Base-by-base conservation (phyloP, 306 rosid genomes). In the Lupinus albus region DNA sequence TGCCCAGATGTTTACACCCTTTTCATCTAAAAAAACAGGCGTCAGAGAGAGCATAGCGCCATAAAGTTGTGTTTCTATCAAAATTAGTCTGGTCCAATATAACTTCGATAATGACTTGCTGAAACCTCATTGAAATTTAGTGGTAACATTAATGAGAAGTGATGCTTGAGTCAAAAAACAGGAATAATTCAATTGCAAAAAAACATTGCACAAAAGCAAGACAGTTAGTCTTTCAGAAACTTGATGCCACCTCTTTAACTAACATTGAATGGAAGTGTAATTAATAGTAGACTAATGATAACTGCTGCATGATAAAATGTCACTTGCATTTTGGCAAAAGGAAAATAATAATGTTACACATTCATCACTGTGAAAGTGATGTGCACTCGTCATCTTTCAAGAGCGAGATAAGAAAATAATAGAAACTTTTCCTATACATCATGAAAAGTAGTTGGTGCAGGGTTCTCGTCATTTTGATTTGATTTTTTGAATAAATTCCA, bases 171-270 rank as follows among this genome's bases (percentile, higher is more conserved):
- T 60, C 0, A 61, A 30, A 41, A 39, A 59, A 11, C 11, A 51
- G 56, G 4, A 17, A 42, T 11, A 28, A 33, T 11, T 38, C 13
- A 60, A 60, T 39, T 32, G 35, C 25, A 25, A 56, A 52, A 52
- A 11, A 72, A 55, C 65, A 68, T 12, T 28, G 52, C 33, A 8
- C 12, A 72, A 9, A 45, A 51, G 61, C 4, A 21, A 46, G 50
- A 55, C 28, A 61, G 76, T 78, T 67, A 12, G 30, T 15, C 58
- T 52, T 52, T 79, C 72, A 54, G 38, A 62, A 55, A 30, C 51
- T 47, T 15, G 83, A 79, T 64, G 61, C 61, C 20, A 59, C 67
- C 65, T 32, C 44, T 50, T 8, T 52, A 74, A 18, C 74, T 50
- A 69, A 21, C 59, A 32, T 21, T 6, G 3, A 45, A 53, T 61